Conservation (phyloP, 2,329 filamentous ascomycete species). For the Furcasterigmium sp. region DNA sequence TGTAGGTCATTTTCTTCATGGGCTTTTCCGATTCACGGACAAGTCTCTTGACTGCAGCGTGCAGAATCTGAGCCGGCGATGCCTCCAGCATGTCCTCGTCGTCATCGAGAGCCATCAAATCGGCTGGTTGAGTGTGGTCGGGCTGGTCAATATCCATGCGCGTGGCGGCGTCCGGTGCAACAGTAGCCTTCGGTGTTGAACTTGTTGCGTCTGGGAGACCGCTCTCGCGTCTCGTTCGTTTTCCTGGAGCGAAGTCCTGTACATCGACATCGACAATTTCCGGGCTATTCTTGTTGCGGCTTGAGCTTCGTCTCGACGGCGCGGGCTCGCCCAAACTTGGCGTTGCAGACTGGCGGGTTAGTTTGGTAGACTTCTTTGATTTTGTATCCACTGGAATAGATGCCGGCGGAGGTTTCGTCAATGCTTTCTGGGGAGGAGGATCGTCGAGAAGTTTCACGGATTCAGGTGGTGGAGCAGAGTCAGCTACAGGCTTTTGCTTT, state of each 20-base stretch:
- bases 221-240: no score
- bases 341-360: no score
- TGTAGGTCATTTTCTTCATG: constrained; percentile 15
- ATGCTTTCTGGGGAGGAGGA: constrained; percentile 7
- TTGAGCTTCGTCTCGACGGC: no score
- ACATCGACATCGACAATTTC: constrained; percentile 1
- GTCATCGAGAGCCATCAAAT: no score
- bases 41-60: constrained; percentile 20
- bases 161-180: no score
- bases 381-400: no score
- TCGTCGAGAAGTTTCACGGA: background rate
- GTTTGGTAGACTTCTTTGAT: no score
- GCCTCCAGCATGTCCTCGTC: constrained; percentile 5
- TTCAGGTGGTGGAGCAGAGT: background rate
- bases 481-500: constrained; percentile 1
- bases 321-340: no score
- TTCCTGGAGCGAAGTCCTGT: constrained; percentile 3
- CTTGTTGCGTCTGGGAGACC: no score
- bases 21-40: constrained; percentile 15
- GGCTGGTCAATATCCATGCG: constrained; percentile 11
- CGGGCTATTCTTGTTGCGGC: no score
- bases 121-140: background rate
- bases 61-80: constrained; percentile 16
- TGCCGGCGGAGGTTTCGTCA: constrained; percentile 1
- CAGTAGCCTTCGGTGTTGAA: no score